phyloP scores from a whole-genome alignment of 306 rosid genomes.

The Oxytropis ochrocephala region DNA sequence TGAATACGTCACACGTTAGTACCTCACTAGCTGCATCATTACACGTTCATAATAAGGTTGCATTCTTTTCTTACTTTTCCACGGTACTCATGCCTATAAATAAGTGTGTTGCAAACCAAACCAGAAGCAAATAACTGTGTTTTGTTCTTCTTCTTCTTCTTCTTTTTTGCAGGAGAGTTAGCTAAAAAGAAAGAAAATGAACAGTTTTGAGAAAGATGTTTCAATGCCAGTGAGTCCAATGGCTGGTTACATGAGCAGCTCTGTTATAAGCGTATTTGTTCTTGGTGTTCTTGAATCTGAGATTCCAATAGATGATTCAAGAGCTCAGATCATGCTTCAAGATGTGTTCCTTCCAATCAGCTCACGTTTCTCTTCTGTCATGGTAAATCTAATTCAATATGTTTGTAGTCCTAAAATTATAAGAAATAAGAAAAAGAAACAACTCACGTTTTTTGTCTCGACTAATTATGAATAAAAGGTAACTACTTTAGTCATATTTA shows the following conservation, averaged over 20 bases:
- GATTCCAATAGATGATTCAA: slow-evolving; percentile 20
- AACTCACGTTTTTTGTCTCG: too few species aligned
- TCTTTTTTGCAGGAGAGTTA: not conserved
- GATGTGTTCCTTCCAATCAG: slow-evolving; percentile 23
- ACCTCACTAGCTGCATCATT: too few species aligned
- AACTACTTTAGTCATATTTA: too few species aligned
- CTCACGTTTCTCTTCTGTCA: slow-evolving; percentile 37
- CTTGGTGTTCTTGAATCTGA: slow-evolving; percentile 35
- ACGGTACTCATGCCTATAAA: not conserved
- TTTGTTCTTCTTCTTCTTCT: too few species aligned
- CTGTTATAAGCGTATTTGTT: slow-evolving; percentile 14
- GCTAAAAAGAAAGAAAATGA: not conserved
- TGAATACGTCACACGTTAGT: too few species aligned
- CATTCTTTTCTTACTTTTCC: too few species aligned
- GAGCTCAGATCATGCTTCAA: not conserved
- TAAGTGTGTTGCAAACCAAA: not conserved
- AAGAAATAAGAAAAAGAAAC: too few species aligned
- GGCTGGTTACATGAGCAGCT: slow-evolving; percentile 24
- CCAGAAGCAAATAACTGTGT: not conserved
- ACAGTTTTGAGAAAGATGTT: not conserved
- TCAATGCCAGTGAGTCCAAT: slow-evolving; percentile 37
- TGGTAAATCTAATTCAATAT: slow-evolving; percentile 11
- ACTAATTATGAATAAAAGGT: too few species aligned
- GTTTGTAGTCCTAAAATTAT: too few species aligned
- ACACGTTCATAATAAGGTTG: too few species aligned